Conservation (phyloP, 1,284 basidiomycete species). For the Vanrija humicola region DNA sequence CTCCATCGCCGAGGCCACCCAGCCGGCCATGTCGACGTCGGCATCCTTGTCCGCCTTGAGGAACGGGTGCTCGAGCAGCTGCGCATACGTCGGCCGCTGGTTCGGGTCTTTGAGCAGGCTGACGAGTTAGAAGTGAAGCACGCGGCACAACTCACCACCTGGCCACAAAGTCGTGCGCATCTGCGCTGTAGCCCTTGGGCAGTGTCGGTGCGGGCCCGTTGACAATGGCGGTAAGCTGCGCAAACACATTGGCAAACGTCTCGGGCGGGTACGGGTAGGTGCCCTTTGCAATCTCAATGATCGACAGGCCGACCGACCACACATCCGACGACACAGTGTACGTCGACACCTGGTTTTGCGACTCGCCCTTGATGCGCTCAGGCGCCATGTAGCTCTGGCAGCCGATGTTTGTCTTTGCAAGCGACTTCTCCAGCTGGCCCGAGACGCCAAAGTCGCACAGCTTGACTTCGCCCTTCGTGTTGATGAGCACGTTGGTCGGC, state of each 20-base stretch:
- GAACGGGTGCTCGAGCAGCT: constrained; percentile 76
- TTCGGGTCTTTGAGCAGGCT: constrained; percentile 76
- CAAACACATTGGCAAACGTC: constrained; percentile 94
- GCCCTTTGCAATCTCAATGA: constrained; percentile 90
- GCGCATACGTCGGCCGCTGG: constrained; percentile 74
- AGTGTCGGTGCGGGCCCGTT: constrained; percentile 86
- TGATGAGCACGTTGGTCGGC: constrained; percentile 93
- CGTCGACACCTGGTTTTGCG: constrained; percentile 75
- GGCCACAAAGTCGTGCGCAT: constrained; percentile 53
- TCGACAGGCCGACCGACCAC: constrained; percentile 94
- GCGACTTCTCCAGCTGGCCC: constrained; percentile 89
- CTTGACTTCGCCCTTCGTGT: constrained; percentile 83
- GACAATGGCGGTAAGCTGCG: constrained; percentile 92
- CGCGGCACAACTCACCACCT: constrained; percentile 46
- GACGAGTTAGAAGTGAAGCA: constrained; percentile 46
- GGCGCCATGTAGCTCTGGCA: constrained; percentile 99
- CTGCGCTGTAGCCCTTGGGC: constrained; percentile 55
- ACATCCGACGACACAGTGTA: constrained; percentile 97
- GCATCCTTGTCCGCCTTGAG: constrained; percentile 57
- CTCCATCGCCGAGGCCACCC: constrained; percentile 66
- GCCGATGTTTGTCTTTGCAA: constrained; percentile 98
- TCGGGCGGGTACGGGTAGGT: constrained; percentile 98
- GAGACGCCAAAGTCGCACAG: constrained; percentile 98
- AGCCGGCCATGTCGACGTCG: constrained; percentile 74
- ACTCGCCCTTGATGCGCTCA: constrained; percentile 92